These are phyloP conservation scores for Xanthoconium purpureum DNA, from an alignment of 768 basidiomycete genomes.

Conservation along the genomic window DNA sequence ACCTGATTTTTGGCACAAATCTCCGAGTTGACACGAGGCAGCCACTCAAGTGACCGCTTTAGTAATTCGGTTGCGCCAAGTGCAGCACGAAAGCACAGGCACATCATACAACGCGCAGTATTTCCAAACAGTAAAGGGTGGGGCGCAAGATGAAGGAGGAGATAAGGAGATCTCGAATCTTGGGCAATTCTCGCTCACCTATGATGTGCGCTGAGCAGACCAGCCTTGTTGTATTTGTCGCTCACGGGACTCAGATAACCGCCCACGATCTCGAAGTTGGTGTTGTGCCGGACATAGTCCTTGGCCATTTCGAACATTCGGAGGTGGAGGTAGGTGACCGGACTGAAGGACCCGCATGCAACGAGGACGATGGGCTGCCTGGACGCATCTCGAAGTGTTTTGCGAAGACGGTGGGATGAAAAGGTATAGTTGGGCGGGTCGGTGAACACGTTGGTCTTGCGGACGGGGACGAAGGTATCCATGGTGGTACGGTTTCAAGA, in stretches of 20 bases:
- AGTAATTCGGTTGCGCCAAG: slow-evolving; percentile 7
- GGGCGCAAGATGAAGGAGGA: neutral
- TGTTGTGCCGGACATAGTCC: slow-evolving; percentile 91
- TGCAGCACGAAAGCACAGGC: neutral
- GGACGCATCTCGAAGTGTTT: slow-evolving; percentile 52
- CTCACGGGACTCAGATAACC: slow-evolving; percentile 96
- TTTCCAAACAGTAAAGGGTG: neutral
- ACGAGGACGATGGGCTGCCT: slow-evolving; percentile 92
- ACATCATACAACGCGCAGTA: slow-evolving; percentile 1
- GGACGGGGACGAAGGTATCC: slow-evolving; percentile 21
- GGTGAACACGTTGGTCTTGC: slow-evolving; percentile 42
- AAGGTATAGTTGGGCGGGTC: slow-evolving; percentile 68
- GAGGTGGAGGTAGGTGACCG: slow-evolving; percentile 95
- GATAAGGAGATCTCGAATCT: neutral
- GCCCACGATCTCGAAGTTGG: slow-evolving; percentile 89
- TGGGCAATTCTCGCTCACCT: slow-evolving; percentile 56
- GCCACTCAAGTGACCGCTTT: slow-evolving; percentile 8
- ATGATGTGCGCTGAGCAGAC: slow-evolving; percentile 82
- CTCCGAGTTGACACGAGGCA: slow-evolving; percentile 18
- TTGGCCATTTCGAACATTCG: slow-evolving; percentile 99
- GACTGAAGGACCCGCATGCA: slow-evolving; percentile 97
- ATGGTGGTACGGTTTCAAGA: slow-evolving; percentile 21
- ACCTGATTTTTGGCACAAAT: neutral
- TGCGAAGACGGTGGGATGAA: slow-evolving; percentile 60
- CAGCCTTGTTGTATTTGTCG: slow-evolving; percentile 95